Conservation (phyloP, 1,284 basidiomycete genomes). For the Heliocybe sulcata region DNA sequence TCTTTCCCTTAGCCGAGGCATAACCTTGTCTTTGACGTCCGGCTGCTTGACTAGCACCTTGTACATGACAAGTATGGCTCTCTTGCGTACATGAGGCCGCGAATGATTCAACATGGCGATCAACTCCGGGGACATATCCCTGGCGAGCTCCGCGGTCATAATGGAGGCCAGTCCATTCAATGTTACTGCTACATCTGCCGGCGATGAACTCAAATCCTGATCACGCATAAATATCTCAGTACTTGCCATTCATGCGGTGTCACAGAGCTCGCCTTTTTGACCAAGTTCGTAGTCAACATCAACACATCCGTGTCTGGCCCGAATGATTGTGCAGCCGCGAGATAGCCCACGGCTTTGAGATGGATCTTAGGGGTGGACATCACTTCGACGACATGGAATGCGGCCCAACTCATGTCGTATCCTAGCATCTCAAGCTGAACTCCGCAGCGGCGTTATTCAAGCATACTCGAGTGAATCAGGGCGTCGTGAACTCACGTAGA, state of each 20-base stretch:
- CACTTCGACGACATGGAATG: conserved; percentile 95
- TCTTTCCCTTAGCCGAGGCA: conserved; percentile 74
- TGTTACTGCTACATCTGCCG: conserved; percentile 74
- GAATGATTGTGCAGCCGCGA: conserved; percentile 92
- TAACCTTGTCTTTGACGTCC: conserved; percentile 61
- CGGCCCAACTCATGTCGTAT: conserved; percentile 85
- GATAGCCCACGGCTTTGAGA: conserved; percentile 93
- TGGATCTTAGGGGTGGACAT: conserved; percentile 93
- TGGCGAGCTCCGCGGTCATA: conserved; percentile 81
- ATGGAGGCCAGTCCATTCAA: conserved; percentile 88
- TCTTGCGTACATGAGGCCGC: conserved; percentile 81
- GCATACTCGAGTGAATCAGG: conserved; percentile 6
- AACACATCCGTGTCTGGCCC: conserved; percentile 93
- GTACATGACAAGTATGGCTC: conserved; percentile 80
- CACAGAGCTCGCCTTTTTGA: conserved; percentile 79
- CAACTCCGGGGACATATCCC: conserved; percentile 85
- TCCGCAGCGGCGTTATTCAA: not conserved
- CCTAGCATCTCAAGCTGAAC: conserved; percentile 87
- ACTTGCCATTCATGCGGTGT: not conserved
- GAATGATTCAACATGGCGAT: conserved; percentile 90
- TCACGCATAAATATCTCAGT: not conserved
- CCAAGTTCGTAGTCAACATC: conserved; percentile 94
- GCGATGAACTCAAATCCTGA: conserved; percentile 79
- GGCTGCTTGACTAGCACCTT: conserved; percentile 77
- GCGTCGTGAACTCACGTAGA: conserved; percentile 67